Conservation (phyloP, 148 eudicot species). For the Mesembryanthemum crystallinum region DNA sequence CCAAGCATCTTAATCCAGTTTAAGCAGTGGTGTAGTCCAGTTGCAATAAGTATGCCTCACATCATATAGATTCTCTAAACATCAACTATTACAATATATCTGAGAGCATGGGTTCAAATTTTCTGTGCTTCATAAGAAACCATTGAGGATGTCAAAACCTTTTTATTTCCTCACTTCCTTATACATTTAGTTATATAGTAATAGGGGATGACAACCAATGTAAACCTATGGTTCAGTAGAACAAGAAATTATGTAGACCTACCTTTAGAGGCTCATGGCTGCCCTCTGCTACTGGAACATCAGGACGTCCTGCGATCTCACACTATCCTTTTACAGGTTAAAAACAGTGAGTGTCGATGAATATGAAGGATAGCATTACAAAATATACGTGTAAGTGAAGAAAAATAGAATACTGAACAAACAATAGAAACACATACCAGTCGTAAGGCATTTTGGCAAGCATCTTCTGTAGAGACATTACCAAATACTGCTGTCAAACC, state of each 20-base stretch:
- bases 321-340: conserved; percentile 82
- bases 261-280: conserved; percentile 85
- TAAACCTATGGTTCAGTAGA: neutral
- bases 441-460: conserved; percentile 74
- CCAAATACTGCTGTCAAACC: conserved; percentile 92
- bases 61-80: neutral
- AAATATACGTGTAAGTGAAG: neutral
- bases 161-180: too few relatives aligned
- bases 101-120: neutral
- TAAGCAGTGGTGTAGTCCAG: neutral
- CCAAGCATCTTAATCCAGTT: neutral
- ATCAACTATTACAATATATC: neutral
- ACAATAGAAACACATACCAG: conserved; percentile 49
- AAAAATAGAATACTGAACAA: neutral
- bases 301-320: conserved; percentile 88
- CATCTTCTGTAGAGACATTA: conserved; percentile 68
- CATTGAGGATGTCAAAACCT: neutral
- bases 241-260: conserved; percentile 16
- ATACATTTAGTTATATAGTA: too few relatives aligned
- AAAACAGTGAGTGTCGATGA: conserved; percentile 35
- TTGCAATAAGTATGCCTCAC: neutral
- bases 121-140: neutral
- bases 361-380: conserved; percentile 8
- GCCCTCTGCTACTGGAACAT: conserved; percentile 88
- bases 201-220: too few relatives aligned